phyloP scores from a whole-genome alignment of 2,329 filamentous ascomycete genomes.

The Fusarium sp. region DNA sequence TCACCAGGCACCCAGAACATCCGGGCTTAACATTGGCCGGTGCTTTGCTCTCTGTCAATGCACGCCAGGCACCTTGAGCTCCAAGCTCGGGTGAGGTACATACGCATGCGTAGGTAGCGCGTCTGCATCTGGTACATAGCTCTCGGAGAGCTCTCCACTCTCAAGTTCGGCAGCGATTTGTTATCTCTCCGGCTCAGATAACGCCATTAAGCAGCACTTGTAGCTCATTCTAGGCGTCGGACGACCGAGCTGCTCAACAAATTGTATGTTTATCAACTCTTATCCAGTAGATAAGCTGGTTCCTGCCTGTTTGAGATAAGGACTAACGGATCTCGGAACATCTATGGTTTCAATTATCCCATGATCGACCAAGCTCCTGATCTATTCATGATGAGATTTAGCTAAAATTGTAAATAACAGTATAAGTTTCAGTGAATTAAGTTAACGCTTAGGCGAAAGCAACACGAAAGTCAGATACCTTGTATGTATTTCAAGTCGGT shows the following conservation, averaged over 20 bases:
- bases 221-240: slow-evolving; percentile 33
- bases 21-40: neutral
- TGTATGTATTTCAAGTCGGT: too few relatives aligned
- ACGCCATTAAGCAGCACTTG: slow-evolving; percentile 38
- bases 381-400: neutral
- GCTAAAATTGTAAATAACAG: neutral
- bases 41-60: slow-evolving; percentile 16
- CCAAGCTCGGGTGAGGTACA: slow-evolving; percentile 26
- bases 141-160: slow-evolving; percentile 24
- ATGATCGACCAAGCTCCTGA: slow-evolving; percentile 2
- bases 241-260: slow-evolving; percentile 7
- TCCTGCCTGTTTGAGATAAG: slow-evolving; percentile 3
- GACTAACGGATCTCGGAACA: slow-evolving; percentile 12
- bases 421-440: neutral
- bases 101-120: slow-evolving; percentile 8
- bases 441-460: neutral
- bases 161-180: slow-evolving; percentile 24
- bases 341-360: slow-evolving; percentile 4
- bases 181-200: slow-evolving; percentile 39
- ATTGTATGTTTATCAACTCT: slow-evolving; percentile 3
- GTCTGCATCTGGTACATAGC: slow-evolving; percentile 11
- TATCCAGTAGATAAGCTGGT: slow-evolving; percentile 12
- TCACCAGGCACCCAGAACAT: slow-evolving; percentile 4
- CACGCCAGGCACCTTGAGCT: slow-evolving; percentile 12
- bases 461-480: neutral